Base-by-base conservation (phyloP, 2,329 filamentous ascomycete genomes). In the Fusarium graminum region DNA sequence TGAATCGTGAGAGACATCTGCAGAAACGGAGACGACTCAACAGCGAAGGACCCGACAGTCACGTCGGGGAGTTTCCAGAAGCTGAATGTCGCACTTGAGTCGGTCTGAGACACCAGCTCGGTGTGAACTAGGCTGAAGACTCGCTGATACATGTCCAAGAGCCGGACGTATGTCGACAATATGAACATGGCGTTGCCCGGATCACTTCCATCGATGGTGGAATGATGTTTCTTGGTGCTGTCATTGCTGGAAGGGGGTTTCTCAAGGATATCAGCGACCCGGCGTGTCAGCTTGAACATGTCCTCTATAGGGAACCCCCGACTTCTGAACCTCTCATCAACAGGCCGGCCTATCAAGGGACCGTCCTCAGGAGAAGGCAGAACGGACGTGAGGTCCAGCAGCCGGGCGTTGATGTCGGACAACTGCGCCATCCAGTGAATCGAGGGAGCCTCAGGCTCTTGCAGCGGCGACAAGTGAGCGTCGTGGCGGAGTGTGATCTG, bases 1-100 rank as follows among this genome's bases (percentile, higher is more conserved):
- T 80, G 78, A 29, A 81, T 73, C 4, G 79, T 80, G 19, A 81
- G 72, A 12, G 76, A 80, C 76, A 81, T 80, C 59, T 80, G 79
- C 32, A 81, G 71, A n/a, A 75, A 75, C 2, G 78, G 77, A 6
- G 78, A 75, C 13, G 78, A 76, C 43, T 78, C 76, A 16, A 81
- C 76, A 6, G 78, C 74, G 42, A 80, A 80, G 5, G 77, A 78
- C 6, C 80, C 79, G 4, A 81, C 74, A 6, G 76, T 78, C 6
- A 81, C 79, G 45, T 78, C 75, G 12, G 80, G 80, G 3, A 81
- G 75, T 50, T 77, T 77, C 75, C 79, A 81, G 44, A 76, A 74
- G 19, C 65, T 68, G 28, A 81, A 79, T 13, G 68, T 63, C 4
- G 72, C 60, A 45, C 57, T 59, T 5, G 74, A 59, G 49, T 73